Conservation (phyloP, 169 alveolate genomes). For the Cryptosporidium viatorum region DNA sequence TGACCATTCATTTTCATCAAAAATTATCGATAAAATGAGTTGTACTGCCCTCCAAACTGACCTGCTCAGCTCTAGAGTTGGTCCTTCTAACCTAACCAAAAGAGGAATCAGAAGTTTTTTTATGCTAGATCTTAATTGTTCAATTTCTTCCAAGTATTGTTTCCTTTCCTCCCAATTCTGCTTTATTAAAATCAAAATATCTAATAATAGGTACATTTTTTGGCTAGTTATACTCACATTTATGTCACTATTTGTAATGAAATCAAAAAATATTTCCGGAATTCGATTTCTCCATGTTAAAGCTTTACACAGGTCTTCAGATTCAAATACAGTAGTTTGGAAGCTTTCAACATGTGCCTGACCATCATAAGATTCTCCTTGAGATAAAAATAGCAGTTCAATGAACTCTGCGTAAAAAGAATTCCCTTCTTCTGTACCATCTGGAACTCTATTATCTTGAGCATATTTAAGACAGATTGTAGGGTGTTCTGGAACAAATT, state of each 20-base stretch:
- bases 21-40: slow-evolving; percentile 31
- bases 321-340: slow-evolving; percentile 10
- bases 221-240: slow-evolving; percentile 7
- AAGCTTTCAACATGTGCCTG: not conserved
- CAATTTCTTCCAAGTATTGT: not conserved
- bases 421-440: not conserved
- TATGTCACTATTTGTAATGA: slow-evolving; percentile 41
- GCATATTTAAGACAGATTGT: not conserved
- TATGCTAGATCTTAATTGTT: not conserved
- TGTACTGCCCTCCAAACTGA: slow-evolving; percentile 63
- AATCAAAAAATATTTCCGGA: slow-evolving; percentile 46
- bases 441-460: not conserved
- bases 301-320: not conserved
- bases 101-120: slow-evolving; percentile 49
- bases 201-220: slow-evolving; percentile 40
- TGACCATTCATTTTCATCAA: slow-evolving; percentile 31
- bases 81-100: slow-evolving; percentile 56
- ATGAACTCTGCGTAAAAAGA: not conserved
- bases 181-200: slow-evolving; percentile 41
- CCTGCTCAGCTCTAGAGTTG: slow-evolving; percentile 50
- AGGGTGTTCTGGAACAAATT: slow-evolving; percentile 58
- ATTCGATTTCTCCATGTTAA: not conserved
- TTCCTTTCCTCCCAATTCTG: slow-evolving; percentile 25
- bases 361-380: not conserved
- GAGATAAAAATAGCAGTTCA: slow-evolving; percentile 2